A percentile compares a stretch with the other conserved stretches of the same genome.
phyloP scores from a whole-genome alignment of 2,329 filamentous ascomycete genomes.

The Diaporthe velutina region DNA sequence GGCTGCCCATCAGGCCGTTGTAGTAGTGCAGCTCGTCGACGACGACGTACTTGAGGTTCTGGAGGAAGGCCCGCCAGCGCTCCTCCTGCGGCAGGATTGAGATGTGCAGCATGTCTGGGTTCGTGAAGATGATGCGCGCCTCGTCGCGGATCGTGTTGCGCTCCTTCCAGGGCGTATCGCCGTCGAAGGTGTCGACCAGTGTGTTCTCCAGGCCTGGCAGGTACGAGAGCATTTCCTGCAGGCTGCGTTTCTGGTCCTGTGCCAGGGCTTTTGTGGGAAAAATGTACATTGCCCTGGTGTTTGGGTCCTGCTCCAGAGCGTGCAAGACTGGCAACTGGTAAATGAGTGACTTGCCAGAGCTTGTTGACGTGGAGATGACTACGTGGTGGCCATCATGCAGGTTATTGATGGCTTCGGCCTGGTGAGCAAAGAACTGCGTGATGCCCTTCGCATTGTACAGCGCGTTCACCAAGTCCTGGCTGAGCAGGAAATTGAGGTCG shows the following conservation, averaged over 20 bases:
- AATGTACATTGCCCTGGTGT: constrained; percentile 93
- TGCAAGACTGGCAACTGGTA: constrained; percentile 95
- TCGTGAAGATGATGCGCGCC: constrained; percentile 94
- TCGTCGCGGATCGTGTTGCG: constrained; percentile 87
- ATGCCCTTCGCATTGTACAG: constrained; percentile 93
- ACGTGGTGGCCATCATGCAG: constrained; percentile 86
- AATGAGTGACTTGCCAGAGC: constrained; percentile 97
- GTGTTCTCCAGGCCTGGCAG: constrained; percentile 82
- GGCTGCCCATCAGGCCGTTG: constrained; percentile 93
- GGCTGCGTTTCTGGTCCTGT: constrained; percentile 90
- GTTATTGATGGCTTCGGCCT: constrained; percentile 92
- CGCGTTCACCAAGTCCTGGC: constrained; percentile 94
- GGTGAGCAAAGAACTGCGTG: constrained; percentile 88
- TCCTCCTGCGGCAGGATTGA: constrained; percentile 94
- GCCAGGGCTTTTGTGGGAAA: constrained; percentile 97
- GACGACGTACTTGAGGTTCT: constrained; percentile 91
- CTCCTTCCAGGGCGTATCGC: constrained; percentile 87
- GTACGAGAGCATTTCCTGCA: constrained; percentile 86
- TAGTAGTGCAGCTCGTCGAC: constrained; percentile 95
- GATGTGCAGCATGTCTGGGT: constrained; percentile 97
- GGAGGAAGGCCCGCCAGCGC: constrained; percentile 88
- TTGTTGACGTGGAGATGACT: constrained; percentile 94
- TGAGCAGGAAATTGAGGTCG: constrained; percentile 86
- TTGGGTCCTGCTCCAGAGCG: constrained; percentile 81
- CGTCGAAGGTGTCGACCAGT: constrained; percentile 94